Evolutionary conservation across 75 land plant genomes (phyloP).

Genomic region (Selaginella tamariscina): DNA sequence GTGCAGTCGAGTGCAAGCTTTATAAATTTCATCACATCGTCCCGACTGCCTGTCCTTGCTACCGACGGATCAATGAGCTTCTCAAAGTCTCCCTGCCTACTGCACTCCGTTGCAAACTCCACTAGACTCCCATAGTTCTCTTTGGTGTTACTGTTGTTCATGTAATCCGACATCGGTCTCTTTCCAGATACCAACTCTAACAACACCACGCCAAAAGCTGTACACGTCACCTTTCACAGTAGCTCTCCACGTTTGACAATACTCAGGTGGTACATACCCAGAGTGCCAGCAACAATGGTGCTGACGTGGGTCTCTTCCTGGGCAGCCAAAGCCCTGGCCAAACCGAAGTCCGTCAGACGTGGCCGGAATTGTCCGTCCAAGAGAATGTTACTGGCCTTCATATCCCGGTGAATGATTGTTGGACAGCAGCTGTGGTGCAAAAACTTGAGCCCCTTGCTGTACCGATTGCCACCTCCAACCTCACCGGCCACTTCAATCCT

Average conservation of each 20-base stretch:
- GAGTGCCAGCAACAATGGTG: constrained; percentile 2
- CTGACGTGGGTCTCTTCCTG: constrained; percentile 12
- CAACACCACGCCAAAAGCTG: constrained; percentile 1
- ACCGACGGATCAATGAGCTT: background rate
- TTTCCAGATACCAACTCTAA: background rate
- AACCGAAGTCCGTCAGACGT: background rate
- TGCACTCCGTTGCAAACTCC: background rate
- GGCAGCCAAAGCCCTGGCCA: background rate
- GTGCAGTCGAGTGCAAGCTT: background rate
- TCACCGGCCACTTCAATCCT: background rate
- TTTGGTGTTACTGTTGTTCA: background rate
- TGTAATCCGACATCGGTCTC: background rate
- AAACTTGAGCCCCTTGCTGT: constrained; percentile 1
- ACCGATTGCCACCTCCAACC: constrained; percentile 6
- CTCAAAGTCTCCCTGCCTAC: background rate
- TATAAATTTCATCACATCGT: background rate
- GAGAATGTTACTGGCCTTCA: background rate
- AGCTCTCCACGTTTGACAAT: constrained; percentile 10
- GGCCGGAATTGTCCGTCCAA: background rate
- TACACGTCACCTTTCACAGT: constrained; percentile 10
- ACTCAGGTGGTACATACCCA: constrained; percentile 12
- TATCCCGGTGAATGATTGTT: constrained; percentile 7
- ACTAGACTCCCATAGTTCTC: background rate
- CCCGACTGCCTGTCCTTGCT: background rate
- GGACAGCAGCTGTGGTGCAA: constrained; percentile 7